Conservation (phyloP, 257 asterid species). For the Plantago major region DNA sequence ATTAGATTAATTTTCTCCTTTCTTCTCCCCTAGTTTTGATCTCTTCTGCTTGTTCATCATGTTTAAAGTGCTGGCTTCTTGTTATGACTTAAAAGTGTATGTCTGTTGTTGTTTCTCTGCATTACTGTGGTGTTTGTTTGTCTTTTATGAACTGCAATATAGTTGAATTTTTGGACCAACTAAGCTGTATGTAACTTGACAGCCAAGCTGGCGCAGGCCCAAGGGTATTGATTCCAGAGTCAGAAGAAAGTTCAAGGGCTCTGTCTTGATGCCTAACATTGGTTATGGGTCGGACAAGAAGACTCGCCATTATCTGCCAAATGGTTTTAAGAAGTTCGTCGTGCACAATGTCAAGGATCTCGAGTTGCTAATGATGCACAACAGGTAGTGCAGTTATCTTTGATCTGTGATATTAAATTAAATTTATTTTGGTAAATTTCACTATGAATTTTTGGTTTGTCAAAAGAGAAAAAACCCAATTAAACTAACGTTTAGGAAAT, state of each 20-base stretch:
- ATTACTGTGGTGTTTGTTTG: background rate
- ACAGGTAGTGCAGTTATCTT: slow-evolving; percentile 28
- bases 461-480: too few relatives aligned
- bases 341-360: slow-evolving; percentile 61
- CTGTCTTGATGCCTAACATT: slow-evolving; percentile 61
- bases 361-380: slow-evolving; percentile 72
- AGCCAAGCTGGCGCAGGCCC: slow-evolving; percentile 67
- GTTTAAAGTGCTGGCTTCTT: background rate
- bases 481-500: too few relatives aligned
- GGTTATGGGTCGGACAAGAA: slow-evolving; percentile 72
- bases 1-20: too few relatives aligned
- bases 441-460: too few relatives aligned
- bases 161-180: background rate
- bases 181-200: background rate
- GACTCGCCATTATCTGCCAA: slow-evolving; percentile 64
- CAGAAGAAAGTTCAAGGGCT: slow-evolving; percentile 71
- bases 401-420: background rate
- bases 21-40: too few relatives aligned
- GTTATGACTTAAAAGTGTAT: background rate
- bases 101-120: background rate
- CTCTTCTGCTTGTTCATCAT: too few relatives aligned
- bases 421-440: background rate
- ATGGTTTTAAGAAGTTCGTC: slow-evolving; percentile 62
- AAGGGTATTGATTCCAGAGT: slow-evolving; percentile 80
- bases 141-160: background rate